Evolutionary conservation across 495 filamentous ascomycete species (phyloP).

Genomic region (Daldinia caldariorum): DNA sequence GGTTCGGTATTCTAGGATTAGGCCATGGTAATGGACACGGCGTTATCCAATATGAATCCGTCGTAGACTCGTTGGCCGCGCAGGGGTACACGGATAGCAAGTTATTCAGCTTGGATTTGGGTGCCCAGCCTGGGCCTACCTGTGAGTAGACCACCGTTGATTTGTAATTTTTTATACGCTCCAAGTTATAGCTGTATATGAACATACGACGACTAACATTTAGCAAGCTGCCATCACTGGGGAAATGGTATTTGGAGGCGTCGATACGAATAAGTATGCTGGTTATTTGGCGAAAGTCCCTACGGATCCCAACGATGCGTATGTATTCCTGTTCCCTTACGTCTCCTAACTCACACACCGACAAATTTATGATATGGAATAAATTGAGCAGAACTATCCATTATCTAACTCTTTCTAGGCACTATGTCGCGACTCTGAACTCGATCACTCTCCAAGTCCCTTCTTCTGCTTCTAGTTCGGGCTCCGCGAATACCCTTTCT

Average conservation of each 20-base stretch:
- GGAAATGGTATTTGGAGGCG: slow-evolving; percentile 82
- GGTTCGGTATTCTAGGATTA: slow-evolving; percentile 79
- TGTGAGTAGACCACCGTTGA: slow-evolving; percentile 32
- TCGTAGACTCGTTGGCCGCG: slow-evolving; percentile 70
- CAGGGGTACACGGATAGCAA: slow-evolving; percentile 72
- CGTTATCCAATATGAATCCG: slow-evolving; percentile 67
- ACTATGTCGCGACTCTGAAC: slow-evolving; percentile 64
- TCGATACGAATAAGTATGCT: slow-evolving; percentile 77
- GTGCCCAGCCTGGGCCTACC: slow-evolving; percentile 47
- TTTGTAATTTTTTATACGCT: neutral
- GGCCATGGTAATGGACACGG: slow-evolving; percentile 61
- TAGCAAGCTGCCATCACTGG: slow-evolving; percentile 60
- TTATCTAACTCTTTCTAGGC: slow-evolving; percentile 47
- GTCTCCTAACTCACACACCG: no score
- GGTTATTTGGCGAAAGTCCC: slow-evolving; percentile 64
- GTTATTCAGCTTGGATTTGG: slow-evolving; percentile 76
- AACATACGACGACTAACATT: slow-evolving; percentile 19
- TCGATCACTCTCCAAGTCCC: slow-evolving; percentile 62
- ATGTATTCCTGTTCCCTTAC: slow-evolving; percentile 16
- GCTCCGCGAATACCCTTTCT: slow-evolving; percentile 3
- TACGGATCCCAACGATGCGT: slow-evolving; percentile 49
- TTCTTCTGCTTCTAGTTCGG: neutral
- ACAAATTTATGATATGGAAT: neutral
- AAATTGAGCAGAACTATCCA: slow-evolving; percentile 58
- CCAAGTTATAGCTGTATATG: neutral